These are phyloP conservation scores for Aureobasidium uvarum DNA, from an alignment of 2,329 filamentous ascomycete genomes.

Conservation along the genomic window DNA sequence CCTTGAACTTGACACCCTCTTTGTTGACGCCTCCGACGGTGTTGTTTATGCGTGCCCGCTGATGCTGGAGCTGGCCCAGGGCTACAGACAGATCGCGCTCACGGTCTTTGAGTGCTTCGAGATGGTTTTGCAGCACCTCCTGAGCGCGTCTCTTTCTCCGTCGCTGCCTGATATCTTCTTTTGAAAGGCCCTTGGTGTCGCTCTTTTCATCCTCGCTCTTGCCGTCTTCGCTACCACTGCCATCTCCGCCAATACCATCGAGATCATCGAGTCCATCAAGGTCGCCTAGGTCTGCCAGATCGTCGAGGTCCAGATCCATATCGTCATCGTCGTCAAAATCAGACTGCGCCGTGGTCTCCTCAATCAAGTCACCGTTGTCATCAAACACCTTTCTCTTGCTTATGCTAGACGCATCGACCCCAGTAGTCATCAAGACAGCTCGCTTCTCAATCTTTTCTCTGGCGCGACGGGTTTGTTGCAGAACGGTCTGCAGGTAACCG, in stretches of 20 bases:
- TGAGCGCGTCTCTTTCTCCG: slow-evolving; percentile 51
- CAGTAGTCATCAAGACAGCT: slow-evolving; percentile 39
- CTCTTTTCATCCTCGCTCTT: slow-evolving; percentile 29
- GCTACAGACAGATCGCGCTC: slow-evolving; percentile 56
- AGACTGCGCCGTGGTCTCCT: slow-evolving; percentile 15
- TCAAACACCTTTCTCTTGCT: slow-evolving; percentile 43
- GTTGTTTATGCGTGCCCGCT: slow-evolving; percentile 61
- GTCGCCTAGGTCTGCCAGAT: slow-evolving; percentile 25
- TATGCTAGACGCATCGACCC: slow-evolving; percentile 41
- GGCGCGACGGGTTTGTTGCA: slow-evolving; percentile 56
- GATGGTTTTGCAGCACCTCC: slow-evolving; percentile 49
- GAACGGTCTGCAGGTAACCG: slow-evolving; percentile 59
- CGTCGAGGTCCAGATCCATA: slow-evolving; percentile 32
- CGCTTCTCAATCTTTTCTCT: slow-evolving; percentile 50
- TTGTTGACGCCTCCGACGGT: slow-evolving; percentile 62
- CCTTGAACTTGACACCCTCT: slow-evolving; percentile 63
- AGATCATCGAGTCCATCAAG: slow-evolving; percentile 20
- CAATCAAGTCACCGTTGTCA: slow-evolving; percentile 35
- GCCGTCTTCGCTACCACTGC: slow-evolving; percentile 19
- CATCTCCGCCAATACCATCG: slow-evolving; percentile 31
- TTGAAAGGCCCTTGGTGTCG: slow-evolving; percentile 35
- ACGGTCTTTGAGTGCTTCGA: slow-evolving; percentile 55
- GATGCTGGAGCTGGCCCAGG: slow-evolving; percentile 57
- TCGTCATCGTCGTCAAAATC: slow-evolving; percentile 29
- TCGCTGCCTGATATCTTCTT: slow-evolving; percentile 48